A percentile compares a stretch with the other conserved stretches of the same genome.
Conservation (phyloP, 1,284 basidiomycete genomes). For the Tausonia pullulans region DNA sequence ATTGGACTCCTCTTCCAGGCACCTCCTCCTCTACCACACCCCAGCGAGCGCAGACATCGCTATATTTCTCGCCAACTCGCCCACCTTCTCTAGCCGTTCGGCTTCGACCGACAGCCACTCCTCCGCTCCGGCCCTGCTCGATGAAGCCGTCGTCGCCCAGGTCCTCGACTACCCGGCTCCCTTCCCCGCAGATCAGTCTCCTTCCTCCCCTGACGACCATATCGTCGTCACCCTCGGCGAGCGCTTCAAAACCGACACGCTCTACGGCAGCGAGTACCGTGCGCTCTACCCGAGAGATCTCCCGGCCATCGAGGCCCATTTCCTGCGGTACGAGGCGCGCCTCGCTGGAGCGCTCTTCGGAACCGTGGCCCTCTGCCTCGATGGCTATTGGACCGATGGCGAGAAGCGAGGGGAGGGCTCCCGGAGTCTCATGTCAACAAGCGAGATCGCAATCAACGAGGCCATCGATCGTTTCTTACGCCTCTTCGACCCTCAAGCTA, state of each 20-base stretch:
- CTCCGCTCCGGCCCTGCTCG: not conserved
- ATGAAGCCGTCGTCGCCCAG: not conserved
- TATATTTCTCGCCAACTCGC: not conserved
- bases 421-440: too few species aligned
- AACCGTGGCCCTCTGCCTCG: not conserved
- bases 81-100: not conserved
- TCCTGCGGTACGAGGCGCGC: not conserved
- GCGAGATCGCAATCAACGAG: too few species aligned
- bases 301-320: not conserved
- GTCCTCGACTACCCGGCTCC: conserved; percentile 9
- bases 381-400: not conserved
- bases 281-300: not conserved
- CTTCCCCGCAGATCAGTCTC: not conserved
- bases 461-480: too few species aligned
- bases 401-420: not conserved
- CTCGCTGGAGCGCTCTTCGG: not conserved
- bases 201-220: not conserved
- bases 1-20: not conserved
- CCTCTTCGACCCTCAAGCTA: too few species aligned
- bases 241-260: not conserved
- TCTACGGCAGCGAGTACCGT: conserved; percentile 3
- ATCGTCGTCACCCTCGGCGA: conserved; percentile 6
- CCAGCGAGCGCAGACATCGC: not conserved
- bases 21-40: conserved; percentile 2
- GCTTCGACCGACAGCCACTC: not conserved